These are phyloP conservation scores for Dentipellis sp. DNA, from an alignment of 768 basidiomycete species.

Conservation along the genomic window DNA sequence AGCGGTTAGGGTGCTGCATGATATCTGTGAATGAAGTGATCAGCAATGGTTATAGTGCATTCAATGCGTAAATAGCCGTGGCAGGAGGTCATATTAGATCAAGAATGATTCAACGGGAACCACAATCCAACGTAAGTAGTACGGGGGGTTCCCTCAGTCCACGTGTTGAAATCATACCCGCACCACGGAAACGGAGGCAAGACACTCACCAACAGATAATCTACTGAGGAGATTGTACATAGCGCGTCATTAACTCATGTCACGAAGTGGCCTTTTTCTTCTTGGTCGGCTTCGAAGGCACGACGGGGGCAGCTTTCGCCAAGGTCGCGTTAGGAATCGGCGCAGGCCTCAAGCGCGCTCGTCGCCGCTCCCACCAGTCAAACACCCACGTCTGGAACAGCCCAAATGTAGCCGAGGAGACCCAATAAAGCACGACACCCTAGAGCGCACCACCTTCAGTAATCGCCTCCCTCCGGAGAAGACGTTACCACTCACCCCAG, in stretches of 20 bases:
- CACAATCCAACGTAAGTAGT: slow-evolving; percentile 23
- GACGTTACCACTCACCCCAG: slow-evolving; percentile 44
- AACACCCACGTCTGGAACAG: slow-evolving; percentile 67
- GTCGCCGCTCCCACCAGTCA: slow-evolving; percentile 50
- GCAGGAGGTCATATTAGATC: slow-evolving; percentile 77
- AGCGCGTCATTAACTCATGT: not conserved
- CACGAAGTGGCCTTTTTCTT: not conserved
- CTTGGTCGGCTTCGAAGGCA: no score
- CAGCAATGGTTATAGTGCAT: no score
- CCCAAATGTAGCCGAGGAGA: slow-evolving; percentile 67
- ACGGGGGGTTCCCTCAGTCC: slow-evolving; percentile 56
- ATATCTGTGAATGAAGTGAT: no score
- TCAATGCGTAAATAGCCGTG: no score
- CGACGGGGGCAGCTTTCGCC: not conserved
- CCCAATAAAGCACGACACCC: slow-evolving; percentile 71
- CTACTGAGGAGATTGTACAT: no score
- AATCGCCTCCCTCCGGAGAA: not conserved
- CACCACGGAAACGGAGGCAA: not conserved
- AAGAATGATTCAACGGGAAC: slow-evolving; percentile 60
- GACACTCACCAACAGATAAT: no score
- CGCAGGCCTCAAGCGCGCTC: slow-evolving; percentile 16
- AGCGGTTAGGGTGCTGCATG: no score
- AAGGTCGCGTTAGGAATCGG: not conserved
- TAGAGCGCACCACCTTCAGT: slow-evolving; percentile 17
- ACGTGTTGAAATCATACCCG: slow-evolving; percentile 63